Evolutionary conservation across 148 eudicot genomes (phyloP).

Genomic region (Simmondsia chinensis): DNA sequence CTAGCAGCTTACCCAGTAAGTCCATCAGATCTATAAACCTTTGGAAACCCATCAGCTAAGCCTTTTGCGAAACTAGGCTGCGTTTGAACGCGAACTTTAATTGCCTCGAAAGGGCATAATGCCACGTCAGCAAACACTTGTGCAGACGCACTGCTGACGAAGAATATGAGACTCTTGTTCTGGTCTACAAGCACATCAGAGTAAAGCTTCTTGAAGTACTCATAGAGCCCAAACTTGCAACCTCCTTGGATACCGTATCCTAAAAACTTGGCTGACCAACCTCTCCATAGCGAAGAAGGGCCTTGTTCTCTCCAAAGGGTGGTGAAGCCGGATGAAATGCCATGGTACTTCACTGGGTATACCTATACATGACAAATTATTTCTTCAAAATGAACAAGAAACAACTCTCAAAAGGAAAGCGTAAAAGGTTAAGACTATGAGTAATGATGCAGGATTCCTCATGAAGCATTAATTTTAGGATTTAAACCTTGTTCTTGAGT

Average conservation of each 20-base stretch:
- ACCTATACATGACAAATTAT: constrained; percentile 42
- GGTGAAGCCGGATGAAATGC: constrained; percentile 55
- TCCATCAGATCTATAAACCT: constrained; percentile 72
- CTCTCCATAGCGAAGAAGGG: constrained; percentile 85
- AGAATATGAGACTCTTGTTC: constrained; percentile 57
- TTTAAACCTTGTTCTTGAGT: no score
- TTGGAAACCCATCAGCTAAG: constrained; percentile 82
- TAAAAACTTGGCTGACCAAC: constrained; percentile 90
- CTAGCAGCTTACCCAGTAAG: constrained; percentile 43
- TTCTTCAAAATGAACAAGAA: constrained; percentile 2
- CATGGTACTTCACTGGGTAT: constrained; percentile 56
- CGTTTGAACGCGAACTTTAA: constrained; percentile 89
- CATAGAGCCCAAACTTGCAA: constrained; percentile 82
- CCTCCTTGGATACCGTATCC: constrained; percentile 97
- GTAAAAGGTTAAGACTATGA: no score
- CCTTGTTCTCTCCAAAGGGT: constrained; percentile 77
- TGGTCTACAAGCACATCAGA: constrained; percentile 56
- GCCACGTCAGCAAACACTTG: constrained; percentile 92
- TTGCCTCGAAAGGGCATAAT: constrained; percentile 87
- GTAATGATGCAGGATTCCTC: no score
- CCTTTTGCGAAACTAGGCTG: constrained; percentile 75
- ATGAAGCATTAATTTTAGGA: no score
- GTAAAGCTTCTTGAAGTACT: constrained; percentile 81
- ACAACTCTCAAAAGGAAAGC: neutral
- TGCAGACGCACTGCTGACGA: constrained; percentile 89